Percentiles rank a stretch among this genome's conserved stretches.
Conservation (phyloP, 768 basidiomycete genomes). For the Mycena venus region DNA sequence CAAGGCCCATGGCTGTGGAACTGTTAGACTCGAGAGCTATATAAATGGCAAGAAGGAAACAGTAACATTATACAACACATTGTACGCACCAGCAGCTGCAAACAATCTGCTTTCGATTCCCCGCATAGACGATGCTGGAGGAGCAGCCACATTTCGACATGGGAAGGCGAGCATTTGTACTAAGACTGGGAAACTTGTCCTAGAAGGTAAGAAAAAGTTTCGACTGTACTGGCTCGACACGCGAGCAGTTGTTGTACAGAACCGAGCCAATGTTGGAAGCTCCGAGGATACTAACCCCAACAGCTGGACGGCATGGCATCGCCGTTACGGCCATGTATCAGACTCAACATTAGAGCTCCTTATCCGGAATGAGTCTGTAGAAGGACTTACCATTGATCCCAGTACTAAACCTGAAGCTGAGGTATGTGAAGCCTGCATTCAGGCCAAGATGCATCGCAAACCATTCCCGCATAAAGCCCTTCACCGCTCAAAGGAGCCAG, state of each 20-base stretch:
- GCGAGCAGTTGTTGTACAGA: not conserved
- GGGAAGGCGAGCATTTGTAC: not conserved
- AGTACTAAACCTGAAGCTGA: not conserved
- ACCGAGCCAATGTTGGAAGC: not conserved
- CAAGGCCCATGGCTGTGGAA: constrained; percentile 5
- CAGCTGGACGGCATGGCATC: constrained; percentile 21
- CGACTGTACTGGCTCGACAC: constrained; percentile 19
- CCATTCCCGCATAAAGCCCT: constrained; percentile 9
- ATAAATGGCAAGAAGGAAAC: constrained; percentile 1
- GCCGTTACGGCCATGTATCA: constrained; percentile 6
- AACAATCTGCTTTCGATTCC: too few species aligned
- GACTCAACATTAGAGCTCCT: constrained; percentile 1
- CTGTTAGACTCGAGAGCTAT: not conserved
- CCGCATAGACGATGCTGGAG: constrained; percentile 17
- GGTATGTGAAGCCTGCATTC: constrained; percentile 16
- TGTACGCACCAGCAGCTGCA: constrained; percentile 19
- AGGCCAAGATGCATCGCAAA: constrained; percentile 18
- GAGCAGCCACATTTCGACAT: not conserved
- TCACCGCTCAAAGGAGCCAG: not conserved
- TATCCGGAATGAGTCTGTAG: not conserved
- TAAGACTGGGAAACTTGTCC: not conserved
- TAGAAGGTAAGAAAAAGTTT: constrained; percentile 16
- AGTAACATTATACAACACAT: not conserved
- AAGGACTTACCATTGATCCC: constrained; percentile 18
- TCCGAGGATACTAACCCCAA: not conserved